Evolutionary conservation across 2,329 filamentous ascomycete genomes (phyloP).

Genomic region (Dendryphion nanum): DNA sequence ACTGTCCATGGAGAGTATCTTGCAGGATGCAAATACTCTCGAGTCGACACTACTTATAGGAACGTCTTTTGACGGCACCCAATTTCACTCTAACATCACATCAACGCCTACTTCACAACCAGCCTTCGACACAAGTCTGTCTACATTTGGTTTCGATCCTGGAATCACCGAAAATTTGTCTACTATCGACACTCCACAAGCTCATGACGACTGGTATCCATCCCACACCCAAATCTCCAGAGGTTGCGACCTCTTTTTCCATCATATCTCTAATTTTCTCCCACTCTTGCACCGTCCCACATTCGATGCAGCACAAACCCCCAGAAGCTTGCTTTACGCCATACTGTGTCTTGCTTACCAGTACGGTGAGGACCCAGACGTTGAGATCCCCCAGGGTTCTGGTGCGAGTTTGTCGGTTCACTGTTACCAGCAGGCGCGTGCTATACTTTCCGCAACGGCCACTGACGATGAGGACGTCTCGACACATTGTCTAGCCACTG

Average conservation of each 20-base stretch:
- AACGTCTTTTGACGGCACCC: too few species aligned
- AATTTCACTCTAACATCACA: too few species aligned
- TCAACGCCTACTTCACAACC: too few species aligned
- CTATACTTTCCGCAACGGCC: background rate
- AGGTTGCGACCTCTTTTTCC: background rate
- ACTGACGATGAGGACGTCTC: constrained; percentile 1
- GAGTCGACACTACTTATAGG: too few species aligned
- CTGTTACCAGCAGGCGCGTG: background rate
- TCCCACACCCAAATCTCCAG: background rate
- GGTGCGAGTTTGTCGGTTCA: constrained; percentile 2
- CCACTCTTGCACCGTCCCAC: constrained; percentile 4
- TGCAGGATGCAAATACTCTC: too few species aligned
- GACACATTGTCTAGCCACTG: constrained; percentile 4
- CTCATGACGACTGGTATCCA: background rate
- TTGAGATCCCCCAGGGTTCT: constrained; percentile 7
- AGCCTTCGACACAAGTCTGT: too few species aligned
- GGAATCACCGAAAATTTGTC: too few species aligned
- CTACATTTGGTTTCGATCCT: too few species aligned
- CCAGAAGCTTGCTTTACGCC: constrained; percentile 11
- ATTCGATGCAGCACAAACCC: constrained; percentile 8
- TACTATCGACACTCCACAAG: too few species aligned
- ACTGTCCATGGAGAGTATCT: too few species aligned
- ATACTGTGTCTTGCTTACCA: constrained; percentile 18
- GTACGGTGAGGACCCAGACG: constrained; percentile 17
- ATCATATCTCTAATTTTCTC: background rate